Base-by-base conservation (phyloP, 768 basidiomycete genomes). In the Cystofilobasidium capitatum region DNA sequence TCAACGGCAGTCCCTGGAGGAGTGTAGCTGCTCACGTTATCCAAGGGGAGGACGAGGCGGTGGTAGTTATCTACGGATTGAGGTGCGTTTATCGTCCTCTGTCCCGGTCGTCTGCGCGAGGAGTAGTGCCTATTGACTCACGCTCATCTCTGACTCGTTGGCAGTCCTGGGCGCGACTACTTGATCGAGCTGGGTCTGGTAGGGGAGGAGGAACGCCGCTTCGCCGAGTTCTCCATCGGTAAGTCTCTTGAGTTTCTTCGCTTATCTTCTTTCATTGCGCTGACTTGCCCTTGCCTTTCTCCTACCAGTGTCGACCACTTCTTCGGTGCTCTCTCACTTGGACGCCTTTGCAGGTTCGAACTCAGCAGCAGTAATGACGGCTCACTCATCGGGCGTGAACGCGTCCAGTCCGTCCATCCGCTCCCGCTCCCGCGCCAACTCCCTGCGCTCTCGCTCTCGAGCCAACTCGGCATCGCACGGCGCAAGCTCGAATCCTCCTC, bases 41-140 rank as follows among this genome's bases (percentile, higher is more conserved):
- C 84, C 62, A 71, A 33, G 62, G 64, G 1, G 81, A 82, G 0
- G 91, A 93, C 71, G 88, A 94, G 73, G 92, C 90, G 0, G 84
- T 93, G 65, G 89, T 96, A 62, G 88, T 94, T 67, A 83, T 97
- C 33, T 92, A 91, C 68, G 90, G 89, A 1, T 81, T 97, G 55
- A 83, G 88, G 80, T 91, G 91, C 4, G 88, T 61, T 74, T 24
- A 58, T 70, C 17, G 45, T 76, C 24, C 62, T 71, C 10, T 73
- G 72, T 3, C 60, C 73, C 51, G 69, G 59, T n/a, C 35, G 72
- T 70, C 60, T 71, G 33, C 71, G 74, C 2, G 75, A 77, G 1
- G 71, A 77, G n/a, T 4, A 65, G 81, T 17, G 75, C 84, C 57
- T 84, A 84, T 0, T 78, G 85, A 29, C 87, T 89, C 76, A 88